Percentiles rank a stretch among this genome's conserved stretches.
Conservation (phyloP, 179 eudicot species). For the Silene noctiflora region DNA sequence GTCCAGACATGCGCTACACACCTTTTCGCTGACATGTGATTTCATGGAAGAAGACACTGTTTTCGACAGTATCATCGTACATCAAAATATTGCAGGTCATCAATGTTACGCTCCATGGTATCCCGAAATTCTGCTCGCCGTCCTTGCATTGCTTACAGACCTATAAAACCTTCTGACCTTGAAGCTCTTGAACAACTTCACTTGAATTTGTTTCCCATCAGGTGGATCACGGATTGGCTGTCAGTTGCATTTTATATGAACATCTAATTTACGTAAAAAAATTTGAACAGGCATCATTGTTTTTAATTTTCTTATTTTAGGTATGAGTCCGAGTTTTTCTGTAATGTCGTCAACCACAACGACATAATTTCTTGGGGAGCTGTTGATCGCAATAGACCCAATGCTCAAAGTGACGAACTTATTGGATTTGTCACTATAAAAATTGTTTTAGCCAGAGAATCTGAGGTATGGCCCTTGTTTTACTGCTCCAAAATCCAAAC, state of each 20-base stretch:
- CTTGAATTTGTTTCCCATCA: slow-evolving; percentile 78
- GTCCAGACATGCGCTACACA: slow-evolving; percentile 26
- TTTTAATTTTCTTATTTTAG: slow-evolving; percentile 32
- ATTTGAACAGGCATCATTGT: background rate
- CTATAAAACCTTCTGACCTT: slow-evolving; percentile 69
- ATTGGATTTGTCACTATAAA: slow-evolving; percentile 91
- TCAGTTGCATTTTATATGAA: background rate
- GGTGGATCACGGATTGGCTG: slow-evolving; percentile 38
- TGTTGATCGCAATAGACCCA: slow-evolving; percentile 79
- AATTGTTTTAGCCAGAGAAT: slow-evolving; percentile 65
- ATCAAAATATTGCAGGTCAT: slow-evolving; percentile 43
- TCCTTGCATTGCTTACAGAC: slow-evolving; percentile 71
- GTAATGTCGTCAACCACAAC: slow-evolving; percentile 64
- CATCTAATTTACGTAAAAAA: slow-evolving; percentile 7
- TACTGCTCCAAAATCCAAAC: background rate
- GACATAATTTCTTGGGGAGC: slow-evolving; percentile 96
- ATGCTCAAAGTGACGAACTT: slow-evolving; percentile 68
- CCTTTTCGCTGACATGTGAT: slow-evolving; percentile 35
- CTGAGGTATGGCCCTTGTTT: slow-evolving; percentile 63
- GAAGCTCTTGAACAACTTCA: slow-evolving; percentile 65
- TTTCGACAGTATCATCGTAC: slow-evolving; percentile 25
- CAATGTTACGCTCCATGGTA: slow-evolving; percentile 58
- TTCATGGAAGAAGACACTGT: slow-evolving; percentile 54
- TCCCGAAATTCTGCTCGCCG: slow-evolving; percentile 46
- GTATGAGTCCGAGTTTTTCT: slow-evolving; percentile 88